phyloP scores from a whole-genome alignment of 495 filamentous ascomycete species.

The Aspergillus wentii region DNA sequence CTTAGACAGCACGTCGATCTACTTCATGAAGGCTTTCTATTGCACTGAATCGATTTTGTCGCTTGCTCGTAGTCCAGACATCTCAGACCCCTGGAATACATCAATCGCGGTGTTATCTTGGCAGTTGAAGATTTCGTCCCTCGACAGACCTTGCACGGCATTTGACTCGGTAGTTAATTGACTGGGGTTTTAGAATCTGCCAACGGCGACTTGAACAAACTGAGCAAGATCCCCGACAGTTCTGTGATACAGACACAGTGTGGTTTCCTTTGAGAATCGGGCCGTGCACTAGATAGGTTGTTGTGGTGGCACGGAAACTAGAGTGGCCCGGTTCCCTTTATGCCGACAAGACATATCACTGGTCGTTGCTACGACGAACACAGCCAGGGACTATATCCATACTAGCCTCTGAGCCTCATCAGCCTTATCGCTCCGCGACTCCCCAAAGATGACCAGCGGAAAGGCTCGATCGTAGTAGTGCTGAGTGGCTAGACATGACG shows the following conservation, averaged over 20 bases:
- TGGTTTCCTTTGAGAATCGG: slow-evolving; percentile 21
- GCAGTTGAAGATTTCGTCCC: slow-evolving; percentile 14
- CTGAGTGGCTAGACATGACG: slow-evolving; percentile 28
- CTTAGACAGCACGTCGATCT: slow-evolving; percentile 33
- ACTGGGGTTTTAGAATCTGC: slow-evolving; percentile 41
- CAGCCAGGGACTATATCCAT: slow-evolving; percentile 45
- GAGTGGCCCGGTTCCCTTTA: slow-evolving; percentile 1
- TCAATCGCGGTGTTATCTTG: slow-evolving; percentile 33
- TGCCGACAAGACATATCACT: slow-evolving; percentile 2
- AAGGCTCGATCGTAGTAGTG: slow-evolving; percentile 20
- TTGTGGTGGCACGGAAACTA: slow-evolving; percentile 43
- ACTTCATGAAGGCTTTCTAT: slow-evolving; percentile 37
- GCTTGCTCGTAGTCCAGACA: slow-evolving; percentile 34
- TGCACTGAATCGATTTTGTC: slow-evolving; percentile 32
- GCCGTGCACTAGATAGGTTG: slow-evolving; percentile 30
- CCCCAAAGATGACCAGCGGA: slow-evolving; percentile 41
- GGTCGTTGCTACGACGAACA: slow-evolving; percentile 26
- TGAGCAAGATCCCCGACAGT: slow-evolving; percentile 17
- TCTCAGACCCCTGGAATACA: slow-evolving; percentile 44
- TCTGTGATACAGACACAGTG: slow-evolving; percentile 34
- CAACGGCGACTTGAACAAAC: slow-evolving; percentile 23
- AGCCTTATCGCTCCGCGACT: slow-evolving; percentile 46
- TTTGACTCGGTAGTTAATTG: slow-evolving; percentile 25
- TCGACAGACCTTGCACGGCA: slow-evolving; percentile 12
- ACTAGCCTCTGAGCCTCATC: slow-evolving; percentile 29